phyloP scores from a whole-genome alignment of 2,329 filamentous ascomycete genomes.

The Fusarium abutilonis region DNA sequence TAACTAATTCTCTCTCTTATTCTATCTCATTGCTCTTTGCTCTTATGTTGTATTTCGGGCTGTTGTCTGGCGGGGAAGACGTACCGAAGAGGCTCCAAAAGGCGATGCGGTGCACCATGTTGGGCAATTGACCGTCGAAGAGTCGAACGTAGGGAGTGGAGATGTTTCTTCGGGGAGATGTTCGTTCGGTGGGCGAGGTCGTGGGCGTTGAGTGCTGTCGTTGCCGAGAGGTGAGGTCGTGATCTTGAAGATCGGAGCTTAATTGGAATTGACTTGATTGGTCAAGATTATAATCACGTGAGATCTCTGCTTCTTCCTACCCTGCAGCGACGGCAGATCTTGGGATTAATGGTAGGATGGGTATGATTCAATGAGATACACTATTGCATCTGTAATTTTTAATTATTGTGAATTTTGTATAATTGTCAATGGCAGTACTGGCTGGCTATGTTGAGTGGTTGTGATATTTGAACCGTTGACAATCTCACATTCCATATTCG shows the following conservation, averaged over 20 bases:
- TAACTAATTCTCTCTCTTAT: not conserved
- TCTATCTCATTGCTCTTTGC: not conserved
- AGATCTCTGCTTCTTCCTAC: not conserved
- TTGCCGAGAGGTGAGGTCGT: constrained; percentile 44
- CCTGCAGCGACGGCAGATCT: constrained; percentile 14
- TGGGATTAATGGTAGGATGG: too few relatives aligned
- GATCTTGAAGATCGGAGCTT: constrained; percentile 44
- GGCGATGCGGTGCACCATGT: constrained; percentile 72
- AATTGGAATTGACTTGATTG: constrained; percentile 45
- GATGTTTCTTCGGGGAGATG: constrained; percentile 21
- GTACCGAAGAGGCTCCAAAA: constrained; percentile 94
- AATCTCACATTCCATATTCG: too few relatives aligned
- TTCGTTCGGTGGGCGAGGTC: constrained; percentile 35
- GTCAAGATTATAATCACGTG: constrained; percentile 40
- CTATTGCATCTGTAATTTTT: too few relatives aligned
- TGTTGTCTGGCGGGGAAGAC: constrained; percentile 8
- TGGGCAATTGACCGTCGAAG: constrained; percentile 48
- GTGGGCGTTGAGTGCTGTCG: constrained; percentile 38
- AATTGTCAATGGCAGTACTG: too few relatives aligned
- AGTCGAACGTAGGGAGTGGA: constrained; percentile 22
- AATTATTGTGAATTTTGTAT: too few relatives aligned
- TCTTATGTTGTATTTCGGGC: not conserved
- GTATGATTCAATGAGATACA: too few relatives aligned
- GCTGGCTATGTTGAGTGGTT: too few relatives aligned
- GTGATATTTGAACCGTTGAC: too few relatives aligned